Evolutionary conservation across 495 filamentous ascomycete species (phyloP), one percentile per base, ranked within the genome.

Genomic region (Aspergillus biplanus): DNA sequence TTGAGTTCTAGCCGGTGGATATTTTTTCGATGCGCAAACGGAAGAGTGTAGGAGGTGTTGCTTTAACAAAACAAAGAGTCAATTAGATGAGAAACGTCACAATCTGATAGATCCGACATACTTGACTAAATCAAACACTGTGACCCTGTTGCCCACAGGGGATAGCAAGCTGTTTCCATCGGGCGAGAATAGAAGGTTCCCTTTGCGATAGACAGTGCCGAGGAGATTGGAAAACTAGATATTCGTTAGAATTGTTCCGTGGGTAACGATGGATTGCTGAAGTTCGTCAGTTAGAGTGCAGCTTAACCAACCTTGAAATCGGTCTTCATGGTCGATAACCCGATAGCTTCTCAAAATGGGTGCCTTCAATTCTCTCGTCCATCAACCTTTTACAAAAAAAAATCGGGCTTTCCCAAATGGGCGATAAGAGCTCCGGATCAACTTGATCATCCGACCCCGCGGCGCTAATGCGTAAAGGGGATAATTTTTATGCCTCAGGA

Each of bases 91-190:
- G 6, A 9, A 8, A 15, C 4, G 16, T 7, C 11, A 13, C 6
- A 15, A 18, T 12, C 15, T 7, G 18, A 15, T 8, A 33, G 32
- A 27, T 12, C 47, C 58, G 3, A 78, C 87, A 67, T 85, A 97
- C 93, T 97, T 92, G 61, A 97, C 89, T 18, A 99, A 82, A 71
- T 99, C 93, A 76, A 99, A 99, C 54, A 97, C 90, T 3, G 95
- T 91, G 55, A 99, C 92, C 70, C 92, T 82, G 79, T 98, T 99
- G 69, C 95, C 95, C 59, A 99, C 96, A 31, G 95, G 95, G n/a
- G 96, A 98, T 65, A 95, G 89, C 50, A 99, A 83, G 76, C 91
- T 93, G 66, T 90, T 94, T 67, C 95, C 95, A 86, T 99, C 95
- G 67, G 93, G 94, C 69, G 91, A 96, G 82, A 97, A 99, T 67